Evolutionary conservation across 2,329 filamentous ascomycete genomes (phyloP), one percentile per base, ranked within the genome.

Genomic region (Penicillium olsonii): DNA sequence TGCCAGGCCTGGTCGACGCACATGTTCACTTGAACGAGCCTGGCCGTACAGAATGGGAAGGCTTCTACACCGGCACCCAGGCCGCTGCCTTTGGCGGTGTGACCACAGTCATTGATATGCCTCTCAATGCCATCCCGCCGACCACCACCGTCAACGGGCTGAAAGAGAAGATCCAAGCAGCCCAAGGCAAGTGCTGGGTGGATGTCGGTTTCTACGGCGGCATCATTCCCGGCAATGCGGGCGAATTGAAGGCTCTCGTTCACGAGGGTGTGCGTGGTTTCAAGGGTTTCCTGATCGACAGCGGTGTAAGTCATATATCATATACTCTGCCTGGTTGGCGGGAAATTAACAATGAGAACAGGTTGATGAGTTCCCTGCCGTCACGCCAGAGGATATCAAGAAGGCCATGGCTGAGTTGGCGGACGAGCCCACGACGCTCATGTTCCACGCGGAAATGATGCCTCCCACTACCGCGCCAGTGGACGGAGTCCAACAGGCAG

Each of bases 371-470:
- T 99, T 99, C 69, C 94, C 94, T 0, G 90, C 91, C 20, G 87
- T 97, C n/a, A 87, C 87, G 0, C 80, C 88, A 1, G 70, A 74
- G 12, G 94, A 97, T 68, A 88, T 97, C 50, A 78, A 82, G 1
- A 81, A 88, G 33, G 92, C 88, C 37, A 92, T 99, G 82, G 77
- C 78, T 24, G 88, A 87, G 39, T 82, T 99, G 53, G 88, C 88
- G 53, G 84, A 90, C 60, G 82, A 86, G 45, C 82, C 90, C 15
- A 97, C 94, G 2, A 95, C 91, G 0, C 84, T 97, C 62, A 97
- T 99, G 92, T 99, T 99, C 76, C 94, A 99, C 68, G 94, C 94
- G 48, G 94, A 99, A 72, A 97, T 96, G 91, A 86, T 95, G 11
- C 91, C 92, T n/a, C 89, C 90, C 15, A 88, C 92, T 58, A 75